These are phyloP conservation scores for Gracilaria caudata DNA, from an alignment of 23 red algal species.

Conservation along the genomic window DNA sequence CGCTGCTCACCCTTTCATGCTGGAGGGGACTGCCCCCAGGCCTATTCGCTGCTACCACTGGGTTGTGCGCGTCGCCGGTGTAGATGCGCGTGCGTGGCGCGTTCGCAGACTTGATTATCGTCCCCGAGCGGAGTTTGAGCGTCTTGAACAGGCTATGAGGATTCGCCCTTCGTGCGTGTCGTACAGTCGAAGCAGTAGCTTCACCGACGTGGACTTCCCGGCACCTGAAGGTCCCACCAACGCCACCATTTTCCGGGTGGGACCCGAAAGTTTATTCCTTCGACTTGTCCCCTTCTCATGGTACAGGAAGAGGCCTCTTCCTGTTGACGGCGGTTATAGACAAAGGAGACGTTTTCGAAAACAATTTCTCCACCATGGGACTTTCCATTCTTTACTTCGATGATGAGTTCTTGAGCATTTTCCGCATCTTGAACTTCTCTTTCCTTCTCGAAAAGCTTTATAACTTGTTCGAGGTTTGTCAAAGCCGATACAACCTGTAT, in stretches of 20 bases:
- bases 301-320: background rate
- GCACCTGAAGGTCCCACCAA: conserved; percentile 86
- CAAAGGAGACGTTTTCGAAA: conserved; percentile 93
- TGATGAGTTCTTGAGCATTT: conserved; percentile 58
- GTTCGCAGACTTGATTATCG: conserved; percentile 84
- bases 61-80: conserved; percentile 61
- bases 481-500: conserved; percentile 78
- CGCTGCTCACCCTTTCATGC: conserved; percentile 38
- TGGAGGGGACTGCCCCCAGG: conserved; percentile 56
- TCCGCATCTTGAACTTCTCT: conserved; percentile 73
- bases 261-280: conserved; percentile 77
- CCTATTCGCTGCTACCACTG: conserved; percentile 67
- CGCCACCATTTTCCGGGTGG: conserved; percentile 72
- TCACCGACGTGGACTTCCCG: conserved; percentile 84
- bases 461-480: conserved; percentile 91
- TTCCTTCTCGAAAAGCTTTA: conserved; percentile 67
- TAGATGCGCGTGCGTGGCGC: conserved; percentile 53
- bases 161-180: conserved; percentile 74
- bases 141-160: conserved; percentile 74
- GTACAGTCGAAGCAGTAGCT: conserved; percentile 83
- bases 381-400: background rate
- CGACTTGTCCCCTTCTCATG: conserved; percentile 34
- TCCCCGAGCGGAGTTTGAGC: conserved; percentile 73
- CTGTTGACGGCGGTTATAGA: conserved; percentile 29
- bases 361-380: conserved; percentile 61